Base-by-base conservation (phyloP, 2,329 filamentous ascomycete species). In the Podosphaera aphanis region DNA sequence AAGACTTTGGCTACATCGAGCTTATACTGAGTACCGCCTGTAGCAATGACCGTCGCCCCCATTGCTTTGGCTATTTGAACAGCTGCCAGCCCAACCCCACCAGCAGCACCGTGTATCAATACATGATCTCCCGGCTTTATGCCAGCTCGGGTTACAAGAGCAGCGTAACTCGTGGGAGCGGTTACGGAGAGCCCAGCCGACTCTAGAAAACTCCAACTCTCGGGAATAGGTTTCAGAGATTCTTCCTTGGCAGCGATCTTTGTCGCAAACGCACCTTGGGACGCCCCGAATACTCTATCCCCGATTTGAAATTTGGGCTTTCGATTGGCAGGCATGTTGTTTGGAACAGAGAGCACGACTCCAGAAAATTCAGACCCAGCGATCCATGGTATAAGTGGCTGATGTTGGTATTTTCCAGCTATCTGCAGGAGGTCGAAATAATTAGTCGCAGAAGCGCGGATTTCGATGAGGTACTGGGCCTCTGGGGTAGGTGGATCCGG, bases 381-480 rank as follows among this genome's bases (percentile, higher is more conserved):
- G 43, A 88, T 65, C 85, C 86, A 93, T 27, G 86, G 86, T 43
- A 94, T 77, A 15, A 49, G 75, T 0, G 85, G 85, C 56, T 94
- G 86, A 59, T 83, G 72, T 60, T 95, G 88, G 64, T 95, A 95
- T 72, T 92, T 93, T 47, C 88, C 88, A 58, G 84, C 79, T 58
- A 94, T 84, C 60, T 95, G 88, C 46, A 95, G 74, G 48, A 93
- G 80, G 61, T 95, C 88, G 67, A 94, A 95, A 71, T 95, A 95
- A 66, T 95, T 95, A 56, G 83, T 83, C 18, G 84, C 88, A 0
- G 81, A 73, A 41, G 88, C 83, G 62, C 84, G 82, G 56, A 95
- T 81, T 57, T 77, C 73, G 59, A 95, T 81, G 51, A 92, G 69
- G 61, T 94, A 95, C 64, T 93, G 75, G 57, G 81, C 66, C 27